Evolutionary conservation across 352 stramenopile genomes (phyloP), one percentile per base, ranked within the genome.

Genomic region (Phytopythium boreale): DNA sequence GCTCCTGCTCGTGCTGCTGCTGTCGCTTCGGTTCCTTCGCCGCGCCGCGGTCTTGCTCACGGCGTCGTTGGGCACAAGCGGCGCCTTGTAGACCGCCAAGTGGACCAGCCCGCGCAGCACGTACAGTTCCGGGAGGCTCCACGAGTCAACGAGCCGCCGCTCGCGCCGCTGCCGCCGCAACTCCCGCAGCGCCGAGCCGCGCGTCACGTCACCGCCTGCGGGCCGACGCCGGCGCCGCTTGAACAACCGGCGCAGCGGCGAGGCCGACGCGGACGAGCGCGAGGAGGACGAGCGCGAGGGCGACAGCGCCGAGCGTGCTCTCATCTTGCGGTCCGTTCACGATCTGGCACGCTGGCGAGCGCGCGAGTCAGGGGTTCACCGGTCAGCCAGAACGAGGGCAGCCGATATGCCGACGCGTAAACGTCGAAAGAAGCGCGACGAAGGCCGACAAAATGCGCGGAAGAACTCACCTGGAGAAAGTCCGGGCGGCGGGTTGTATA

Each of bases 51-150:
- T 53, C 19, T 69, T 69, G 4, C 62, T 66, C 56, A 44, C 44
- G 41, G 43, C 44, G 34, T 58, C 39, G 2, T 44, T 50, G 0
- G 67, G 44, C 2, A 51, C 56, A 20, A 76, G 64, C 41, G 70
- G 56, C 5, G 59, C 65, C 62, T 74, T 79, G 56, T 75, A 64
- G 29, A 79, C 39, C 3, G 74, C 72, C 36, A 75, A 9, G 46
- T 80, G 74, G 3, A 89, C 81, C 19, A 89, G 71, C 37, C 79
- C 72, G 41, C 80, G 78, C 53, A 92, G 73, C 56, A 76, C 73
- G 41, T 73, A 77, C 58, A 92, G 70, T 72, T 92, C 84, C 15
- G 81, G 70, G 22, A 78, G 68, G 20, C 67, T 74, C 70, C 80
- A 89, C 41, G 71, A 72, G 67, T 92, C 72, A 36, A 90, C 59